Conservation (phyloP, 768 basidiomycete species). For the Tricholoma sp. region DNA sequence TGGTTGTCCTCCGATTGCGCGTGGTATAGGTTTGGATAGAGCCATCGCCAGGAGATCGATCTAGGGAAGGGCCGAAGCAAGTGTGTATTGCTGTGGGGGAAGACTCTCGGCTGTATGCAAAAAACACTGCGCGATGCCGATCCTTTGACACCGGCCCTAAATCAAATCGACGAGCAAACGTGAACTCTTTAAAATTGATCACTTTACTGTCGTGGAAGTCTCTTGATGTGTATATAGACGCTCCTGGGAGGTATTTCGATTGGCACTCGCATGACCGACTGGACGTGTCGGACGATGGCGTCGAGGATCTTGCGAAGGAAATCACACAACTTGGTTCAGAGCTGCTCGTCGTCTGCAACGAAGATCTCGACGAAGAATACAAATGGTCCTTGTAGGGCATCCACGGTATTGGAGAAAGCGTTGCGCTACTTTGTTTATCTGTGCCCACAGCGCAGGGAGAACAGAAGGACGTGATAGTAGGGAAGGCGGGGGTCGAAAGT, state of each 20-base stretch:
- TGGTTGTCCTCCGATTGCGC: conserved; percentile 3
- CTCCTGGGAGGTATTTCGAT: background rate
- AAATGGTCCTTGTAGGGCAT: too few species aligned
- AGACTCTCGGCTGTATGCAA: background rate
- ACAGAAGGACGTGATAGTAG: background rate
- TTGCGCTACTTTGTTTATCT: background rate
- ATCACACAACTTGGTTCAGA: conserved; percentile 2
- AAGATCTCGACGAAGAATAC: background rate
- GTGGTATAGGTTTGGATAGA: background rate
- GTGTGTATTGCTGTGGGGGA: background rate
- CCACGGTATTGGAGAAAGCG: background rate
- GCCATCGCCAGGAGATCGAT: background rate
- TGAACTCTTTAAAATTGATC: background rate
- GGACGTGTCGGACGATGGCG: background rate
- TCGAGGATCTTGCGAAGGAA: conserved; percentile 5
- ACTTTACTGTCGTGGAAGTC: background rate
- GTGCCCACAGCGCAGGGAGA: background rate
- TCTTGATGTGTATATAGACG: background rate
- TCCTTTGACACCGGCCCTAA: background rate
- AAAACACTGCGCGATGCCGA: background rate
- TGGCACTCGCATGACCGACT: background rate
- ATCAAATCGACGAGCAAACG: background rate
- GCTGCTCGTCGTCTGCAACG: conserved; percentile 3
- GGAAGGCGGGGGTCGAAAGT: background rate
- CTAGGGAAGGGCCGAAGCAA: background rate